A percentile compares a stretch with the other conserved stretches of the same genome.
These are phyloP conservation scores for Cladosporium sp. DNA, from an alignment of 2,329 filamentous ascomycete species.

Conservation along the genomic window DNA sequence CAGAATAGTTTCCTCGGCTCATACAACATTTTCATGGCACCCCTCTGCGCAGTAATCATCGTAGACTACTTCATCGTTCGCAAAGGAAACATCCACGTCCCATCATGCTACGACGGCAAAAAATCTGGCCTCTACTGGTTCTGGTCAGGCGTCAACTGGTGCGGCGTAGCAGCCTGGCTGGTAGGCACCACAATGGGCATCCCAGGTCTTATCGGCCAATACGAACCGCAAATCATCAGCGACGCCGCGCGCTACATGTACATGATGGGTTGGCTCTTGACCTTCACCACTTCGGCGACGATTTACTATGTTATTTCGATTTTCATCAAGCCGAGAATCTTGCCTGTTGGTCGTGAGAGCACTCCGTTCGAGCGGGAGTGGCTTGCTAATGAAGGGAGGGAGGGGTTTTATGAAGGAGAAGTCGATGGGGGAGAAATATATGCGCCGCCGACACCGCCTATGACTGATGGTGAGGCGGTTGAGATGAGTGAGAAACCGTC, in stretches of 20 bases:
- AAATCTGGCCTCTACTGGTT: slow-evolving; percentile 12
- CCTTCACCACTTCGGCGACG: slow-evolving; percentile 9
- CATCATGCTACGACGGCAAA: slow-evolving; percentile 31
- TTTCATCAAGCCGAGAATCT: slow-evolving; percentile 12
- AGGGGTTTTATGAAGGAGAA: slow-evolving; percentile 14
- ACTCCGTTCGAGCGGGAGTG: slow-evolving; percentile 12
- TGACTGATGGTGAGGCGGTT: slow-evolving; percentile 5
- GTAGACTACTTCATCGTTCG: slow-evolving; percentile 37
- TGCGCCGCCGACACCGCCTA: slow-evolving; percentile 14
- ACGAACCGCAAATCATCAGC: slow-evolving; percentile 13
- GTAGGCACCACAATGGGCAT: slow-evolving; percentile 13
- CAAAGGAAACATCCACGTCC: slow-evolving; percentile 40
- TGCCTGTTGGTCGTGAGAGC: slow-evolving; percentile 8
- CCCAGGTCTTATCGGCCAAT: slow-evolving; percentile 14
- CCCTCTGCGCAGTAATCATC: slow-evolving; percentile 36
- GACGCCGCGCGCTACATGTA: slow-evolving; percentile 10
- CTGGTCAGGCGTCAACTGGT: slow-evolving; percentile 8
- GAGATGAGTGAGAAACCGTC: slow-evolving; percentile 5
- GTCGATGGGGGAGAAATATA: slow-evolving; percentile 4
- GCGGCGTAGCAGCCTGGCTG: slow-evolving; percentile 12
- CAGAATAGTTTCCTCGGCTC: slow-evolving; percentile 38
- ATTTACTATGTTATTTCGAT: slow-evolving; percentile 4
- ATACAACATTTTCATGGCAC: slow-evolving; percentile 41
- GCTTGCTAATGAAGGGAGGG: slow-evolving; percentile 12
- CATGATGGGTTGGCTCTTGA: slow-evolving; percentile 12